These are phyloP conservation scores for Geotrichum citri-aurantii DNA, from an alignment of 1,139 yeast genomes.

Conservation along the genomic window DNA sequence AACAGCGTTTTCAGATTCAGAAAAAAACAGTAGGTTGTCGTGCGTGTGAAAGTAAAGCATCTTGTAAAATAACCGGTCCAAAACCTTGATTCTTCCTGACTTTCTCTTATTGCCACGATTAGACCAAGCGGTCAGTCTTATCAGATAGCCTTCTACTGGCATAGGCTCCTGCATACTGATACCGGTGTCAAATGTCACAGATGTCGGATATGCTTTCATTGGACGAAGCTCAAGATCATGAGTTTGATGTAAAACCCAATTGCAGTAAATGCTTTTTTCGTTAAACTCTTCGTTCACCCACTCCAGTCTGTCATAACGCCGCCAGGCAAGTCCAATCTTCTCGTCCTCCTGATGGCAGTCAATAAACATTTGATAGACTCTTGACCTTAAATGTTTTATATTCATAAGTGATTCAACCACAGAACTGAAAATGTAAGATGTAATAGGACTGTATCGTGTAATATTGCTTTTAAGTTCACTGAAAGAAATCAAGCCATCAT, in stretches of 20 bases:
- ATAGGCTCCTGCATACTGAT: slow-evolving; percentile 46
- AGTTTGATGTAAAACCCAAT: slow-evolving; percentile 41
- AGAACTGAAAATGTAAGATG: not conserved
- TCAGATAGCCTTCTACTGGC: slow-evolving; percentile 75
- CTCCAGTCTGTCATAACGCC: slow-evolving; percentile 68
- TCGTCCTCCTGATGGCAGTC: slow-evolving; percentile 29
- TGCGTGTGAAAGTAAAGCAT: slow-evolving; percentile 59
- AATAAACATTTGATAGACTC: not conserved
- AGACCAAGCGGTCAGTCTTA: slow-evolving; percentile 48
- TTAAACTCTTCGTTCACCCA: slow-evolving; percentile 56
- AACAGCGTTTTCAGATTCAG: slow-evolving; percentile 48
- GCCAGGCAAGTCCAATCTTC: slow-evolving; percentile 53
- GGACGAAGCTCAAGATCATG: slow-evolving; percentile 56
- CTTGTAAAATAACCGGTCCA: slow-evolving; percentile 44
- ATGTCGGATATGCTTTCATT: slow-evolving; percentile 43
- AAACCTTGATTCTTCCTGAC: slow-evolving; percentile 28
- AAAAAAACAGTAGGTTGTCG: slow-evolving; percentile 56
- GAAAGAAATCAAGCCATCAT: not conserved
- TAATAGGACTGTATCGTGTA: not conserved
- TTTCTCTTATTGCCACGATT: slow-evolving; percentile 40
- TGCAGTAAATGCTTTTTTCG: slow-evolving; percentile 43
- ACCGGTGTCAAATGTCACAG: slow-evolving; percentile 26
- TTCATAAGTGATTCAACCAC: not conserved
- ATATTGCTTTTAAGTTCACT: not conserved
- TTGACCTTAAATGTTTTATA: not conserved